A percentile compares a stretch with the other conserved stretches of the same genome.
Evolutionary conservation across 345 rosid genomes (phyloP).

Genomic region (Moringa oleifera): DNA sequence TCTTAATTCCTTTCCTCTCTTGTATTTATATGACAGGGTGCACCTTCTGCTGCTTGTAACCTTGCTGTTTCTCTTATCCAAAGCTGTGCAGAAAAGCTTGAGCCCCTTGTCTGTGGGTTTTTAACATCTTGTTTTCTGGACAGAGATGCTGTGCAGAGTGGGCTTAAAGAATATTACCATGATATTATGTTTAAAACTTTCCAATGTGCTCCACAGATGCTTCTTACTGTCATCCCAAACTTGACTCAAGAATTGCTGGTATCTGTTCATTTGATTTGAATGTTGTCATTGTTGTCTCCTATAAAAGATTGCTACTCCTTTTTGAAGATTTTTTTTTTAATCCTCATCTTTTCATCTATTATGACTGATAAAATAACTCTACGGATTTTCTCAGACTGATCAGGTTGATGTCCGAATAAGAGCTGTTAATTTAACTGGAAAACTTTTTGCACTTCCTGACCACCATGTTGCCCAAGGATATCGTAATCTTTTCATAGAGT

Average conservation of each 20-base stretch:
- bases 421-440: constrained; percentile 74
- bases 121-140: constrained; percentile 67
- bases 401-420: constrained; percentile 88
- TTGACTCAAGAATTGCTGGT: constrained; percentile 79
- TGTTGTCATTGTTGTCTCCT: constrained; percentile 1
- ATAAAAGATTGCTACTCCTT: neutral
- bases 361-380: neutral
- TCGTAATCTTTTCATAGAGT: constrained; percentile 63
- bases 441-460: constrained; percentile 56
- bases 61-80: constrained; percentile 81
- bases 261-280: constrained; percentile 7
- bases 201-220: constrained; percentile 71
- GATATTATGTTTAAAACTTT: constrained; percentile 67
- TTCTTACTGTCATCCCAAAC: constrained; percentile 65
- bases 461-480: constrained; percentile 44
- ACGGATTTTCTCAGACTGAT: constrained; percentile 49
- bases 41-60: constrained; percentile 47
- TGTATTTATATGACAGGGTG: constrained; percentile 30
- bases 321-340: neutral
- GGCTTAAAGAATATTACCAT: constrained; percentile 75
- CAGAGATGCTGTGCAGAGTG: constrained; percentile 54
- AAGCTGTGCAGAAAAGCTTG: constrained; percentile 55
- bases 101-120: constrained; percentile 71
- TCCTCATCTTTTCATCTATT: constrained; percentile 1
- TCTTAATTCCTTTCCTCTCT: constrained; percentile 5